Conservation (phyloP, 371 early-diverging fungal genomes). For the Apophysomyces trapeziformis region DNA sequence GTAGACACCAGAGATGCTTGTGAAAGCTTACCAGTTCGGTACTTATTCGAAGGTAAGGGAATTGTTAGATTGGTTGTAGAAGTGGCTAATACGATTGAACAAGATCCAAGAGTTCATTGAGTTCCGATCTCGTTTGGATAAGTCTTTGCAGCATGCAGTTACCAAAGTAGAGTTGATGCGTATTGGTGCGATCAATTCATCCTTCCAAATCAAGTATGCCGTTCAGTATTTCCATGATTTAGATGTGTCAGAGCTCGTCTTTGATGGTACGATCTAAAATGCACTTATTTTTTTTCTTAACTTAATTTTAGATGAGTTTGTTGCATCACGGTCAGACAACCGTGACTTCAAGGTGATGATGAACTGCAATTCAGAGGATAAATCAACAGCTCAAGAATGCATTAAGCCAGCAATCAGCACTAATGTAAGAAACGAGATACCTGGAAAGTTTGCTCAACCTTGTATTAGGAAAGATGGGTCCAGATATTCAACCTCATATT, state of each 20-base stretch:
- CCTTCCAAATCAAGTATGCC: slow-evolving; percentile 58
- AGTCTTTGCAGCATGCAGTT: slow-evolving; percentile 75
- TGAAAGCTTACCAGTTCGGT: slow-evolving; percentile 81
- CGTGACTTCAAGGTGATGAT: slow-evolving; percentile 66
- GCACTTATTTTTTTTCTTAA: neutral
- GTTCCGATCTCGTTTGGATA: slow-evolving; percentile 71
- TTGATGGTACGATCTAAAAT: slow-evolving; percentile 39
- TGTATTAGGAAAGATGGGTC: slow-evolving; percentile 30
- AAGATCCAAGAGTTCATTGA: slow-evolving; percentile 85
- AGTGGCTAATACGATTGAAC: neutral
- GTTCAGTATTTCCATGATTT: slow-evolving; percentile 63
- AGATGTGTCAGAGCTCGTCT: slow-evolving; percentile 54
- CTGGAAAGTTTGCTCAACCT: neutral
- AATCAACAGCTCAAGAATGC: slow-evolving; percentile 40
- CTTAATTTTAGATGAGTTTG: slow-evolving; percentile 24
- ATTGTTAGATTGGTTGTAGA: neutral
- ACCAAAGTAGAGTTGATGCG: slow-evolving; percentile 62
- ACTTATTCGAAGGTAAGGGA: slow-evolving; percentile 84
- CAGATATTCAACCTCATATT: slow-evolving; percentile 42
- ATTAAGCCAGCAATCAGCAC: slow-evolving; percentile 47
- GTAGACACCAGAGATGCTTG: slow-evolving; percentile 86
- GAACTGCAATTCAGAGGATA: slow-evolving; percentile 52
- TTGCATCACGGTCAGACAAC: slow-evolving; percentile 57
- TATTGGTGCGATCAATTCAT: slow-evolving; percentile 57
- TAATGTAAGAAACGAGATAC: slow-evolving; percentile 21